phyloP scores from a whole-genome alignment of 331 rosid genomes.

The Ulmus americana region DNA sequence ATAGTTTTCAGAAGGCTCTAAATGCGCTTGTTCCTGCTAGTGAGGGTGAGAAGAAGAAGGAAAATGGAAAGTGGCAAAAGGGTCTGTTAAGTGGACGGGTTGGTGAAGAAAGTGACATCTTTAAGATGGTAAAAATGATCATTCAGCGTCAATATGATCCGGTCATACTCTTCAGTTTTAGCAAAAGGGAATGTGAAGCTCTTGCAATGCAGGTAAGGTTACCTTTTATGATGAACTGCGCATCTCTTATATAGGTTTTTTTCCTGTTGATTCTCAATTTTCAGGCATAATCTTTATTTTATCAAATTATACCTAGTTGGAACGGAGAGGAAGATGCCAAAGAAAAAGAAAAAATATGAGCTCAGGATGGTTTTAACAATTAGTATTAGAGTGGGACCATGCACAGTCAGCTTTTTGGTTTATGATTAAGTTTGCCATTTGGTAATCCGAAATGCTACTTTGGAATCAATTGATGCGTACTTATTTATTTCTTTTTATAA shows the following conservation, averaged over 20 bases:
- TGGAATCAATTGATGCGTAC: background rate
- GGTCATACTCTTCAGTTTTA: constrained; percentile 87
- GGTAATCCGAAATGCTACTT: background rate
- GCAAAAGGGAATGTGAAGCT: constrained; percentile 91
- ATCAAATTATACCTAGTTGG: background rate
- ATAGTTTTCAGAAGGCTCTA: constrained; percentile 73
- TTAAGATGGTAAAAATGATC: constrained; percentile 97
- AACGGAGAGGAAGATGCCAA: background rate
- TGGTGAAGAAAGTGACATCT: constrained; percentile 80
- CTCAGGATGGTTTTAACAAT: background rate
- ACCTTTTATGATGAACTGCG: background rate
- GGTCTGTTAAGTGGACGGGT: constrained; percentile 52
- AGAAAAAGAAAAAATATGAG: background rate
- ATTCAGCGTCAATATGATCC: constrained; percentile 92
- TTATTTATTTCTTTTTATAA: background rate
- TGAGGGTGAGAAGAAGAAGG: constrained; percentile 56
- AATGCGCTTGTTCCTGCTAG: constrained; percentile 60
- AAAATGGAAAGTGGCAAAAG: constrained; percentile 64
- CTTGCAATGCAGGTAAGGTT: constrained; percentile 89
- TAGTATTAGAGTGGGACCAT: background rate
- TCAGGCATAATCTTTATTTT: background rate
- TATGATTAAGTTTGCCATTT: background rate
- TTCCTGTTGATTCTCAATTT: background rate
- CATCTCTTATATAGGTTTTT: background rate
- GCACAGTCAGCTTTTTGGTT: background rate